Evolutionary conservation across 2,329 filamentous ascomycete genomes (phyloP).

Genomic region (Alternaria postmessia): DNA sequence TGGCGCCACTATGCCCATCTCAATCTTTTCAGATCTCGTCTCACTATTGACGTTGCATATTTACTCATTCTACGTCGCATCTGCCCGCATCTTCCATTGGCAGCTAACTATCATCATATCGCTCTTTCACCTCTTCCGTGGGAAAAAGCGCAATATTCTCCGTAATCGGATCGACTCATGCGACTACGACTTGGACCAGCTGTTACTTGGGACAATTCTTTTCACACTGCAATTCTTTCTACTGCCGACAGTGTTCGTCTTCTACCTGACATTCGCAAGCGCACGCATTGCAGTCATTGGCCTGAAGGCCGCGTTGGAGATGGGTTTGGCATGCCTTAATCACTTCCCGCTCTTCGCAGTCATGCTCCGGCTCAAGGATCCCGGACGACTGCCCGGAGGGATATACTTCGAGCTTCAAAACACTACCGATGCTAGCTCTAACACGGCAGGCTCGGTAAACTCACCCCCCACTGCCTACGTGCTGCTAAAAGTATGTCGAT

Average conservation of each 20-base stretch:
- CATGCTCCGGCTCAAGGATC: constrained; percentile 95
- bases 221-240: constrained; percentile 96
- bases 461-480: constrained; percentile 79
- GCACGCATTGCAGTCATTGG: constrained; percentile 95
- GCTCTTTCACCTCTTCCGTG: constrained; percentile 97
- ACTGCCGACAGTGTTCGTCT: constrained; percentile 92
- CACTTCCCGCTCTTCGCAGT: constrained; percentile 97
- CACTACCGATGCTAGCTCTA: constrained; percentile 59
- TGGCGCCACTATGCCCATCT: constrained; percentile 95
- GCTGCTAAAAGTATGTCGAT: constrained; percentile 73
- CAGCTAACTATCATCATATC: constrained; percentile 96
- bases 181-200: constrained; percentile 97
- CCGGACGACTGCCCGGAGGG: constrained; percentile 83
- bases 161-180: constrained; percentile 98
- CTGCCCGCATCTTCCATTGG: constrained; percentile 97
- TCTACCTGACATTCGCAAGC: constrained; percentile 94
- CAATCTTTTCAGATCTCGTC: constrained; percentile 91
- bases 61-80: constrained; percentile 97
- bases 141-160: constrained; percentile 96
- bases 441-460: constrained; percentile 47
- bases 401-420: constrained; percentile 91
- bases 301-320: constrained; percentile 90
- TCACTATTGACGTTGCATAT: constrained; percentile 94
- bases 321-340: constrained; percentile 89
- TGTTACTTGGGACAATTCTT: constrained; percentile 93